Evolutionary conservation across 768 basidiomycete genomes (phyloP), one percentile per base, ranked within the genome.

Genomic region (Scleroderma bovista): DNA sequence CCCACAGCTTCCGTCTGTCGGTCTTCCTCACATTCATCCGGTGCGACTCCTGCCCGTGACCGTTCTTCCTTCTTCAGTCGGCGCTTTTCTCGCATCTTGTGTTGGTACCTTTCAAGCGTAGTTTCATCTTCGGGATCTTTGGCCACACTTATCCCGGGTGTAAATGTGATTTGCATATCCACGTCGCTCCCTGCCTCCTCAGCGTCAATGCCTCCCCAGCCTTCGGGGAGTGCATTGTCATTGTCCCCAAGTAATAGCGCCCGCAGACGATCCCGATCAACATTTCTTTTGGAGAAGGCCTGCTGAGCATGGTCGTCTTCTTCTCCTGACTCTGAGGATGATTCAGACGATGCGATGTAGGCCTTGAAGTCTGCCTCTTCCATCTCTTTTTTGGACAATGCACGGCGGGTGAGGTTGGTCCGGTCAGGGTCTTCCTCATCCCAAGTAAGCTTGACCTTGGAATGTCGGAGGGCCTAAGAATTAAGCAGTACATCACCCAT

Each of bases 391-490:
- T 79, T 77, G 0, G 88, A 81, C 37, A 96, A 72, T 1, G 74
- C 73, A 19, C 93, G 85, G 41, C 93, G 82, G 1, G 93, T 91
- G 44, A 93, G 59, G 39, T 81, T 82, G 50, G 76, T 78, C 36
- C 95, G 85, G 60, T 93, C 88, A 0, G 89, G 85, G 57, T 98
- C 94, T 66, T 98, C 96, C 48, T 93, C 90, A 57, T 99, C 96
- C 96, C 96, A 99, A 5, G 94, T 96, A 29, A 98, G 78, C 61
- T 91, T 96, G 52, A 98, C 95, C 73, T 93, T 96, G 13, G 96
- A 99, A 65, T 98, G 94, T 6, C 95, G 87, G 6, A 99, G 80
- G 10, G 95, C 95, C 93, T 97, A 24, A 8, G 13, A 31, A 33
- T 32, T 13, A 51, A 22, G 41, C 43, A 31, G 38, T 24, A 12